A percentile compares a stretch with the other conserved stretches of the same genome.
phyloP scores from a whole-genome alignment of 2,329 filamentous ascomycete species.

The Aspergillus ruber region DNA sequence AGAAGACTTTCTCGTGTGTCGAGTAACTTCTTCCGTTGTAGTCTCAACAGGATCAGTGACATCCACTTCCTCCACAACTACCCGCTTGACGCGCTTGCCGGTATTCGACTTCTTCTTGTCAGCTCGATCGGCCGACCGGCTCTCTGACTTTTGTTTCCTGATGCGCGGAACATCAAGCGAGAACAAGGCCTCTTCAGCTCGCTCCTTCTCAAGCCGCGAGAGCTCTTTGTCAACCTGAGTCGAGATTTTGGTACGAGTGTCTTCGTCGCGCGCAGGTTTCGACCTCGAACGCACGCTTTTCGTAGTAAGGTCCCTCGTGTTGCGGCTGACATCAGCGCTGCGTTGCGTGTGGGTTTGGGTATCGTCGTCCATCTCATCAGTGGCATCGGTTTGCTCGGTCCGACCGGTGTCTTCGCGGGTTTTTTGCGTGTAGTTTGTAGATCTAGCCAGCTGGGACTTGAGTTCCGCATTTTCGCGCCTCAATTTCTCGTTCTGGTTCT shows the following conservation, averaged over 20 bases:
- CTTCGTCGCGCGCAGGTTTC: constrained; percentile 18
- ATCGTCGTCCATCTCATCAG: constrained; percentile 20
- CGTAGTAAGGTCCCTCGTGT: constrained; percentile 22
- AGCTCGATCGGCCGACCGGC: constrained; percentile 15
- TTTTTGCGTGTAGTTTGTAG: constrained; percentile 15
- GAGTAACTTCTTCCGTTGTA: constrained; percentile 16
- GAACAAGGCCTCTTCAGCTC: constrained; percentile 33
- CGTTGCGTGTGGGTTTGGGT: constrained; percentile 26
- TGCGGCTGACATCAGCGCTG: constrained; percentile 22
- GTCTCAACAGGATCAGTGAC: constrained; percentile 25
- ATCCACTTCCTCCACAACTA: constrained; percentile 29
- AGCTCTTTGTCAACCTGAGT: constrained; percentile 33
- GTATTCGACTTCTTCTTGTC: constrained; percentile 28
- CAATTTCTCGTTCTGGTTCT: constrained; percentile 33
- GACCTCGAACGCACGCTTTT: constrained; percentile 24
- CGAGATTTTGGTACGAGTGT: constrained; percentile 25
- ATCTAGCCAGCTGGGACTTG: constrained; percentile 27
- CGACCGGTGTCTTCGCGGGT: constrained; percentile 22
- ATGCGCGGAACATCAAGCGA: constrained; percentile 27
- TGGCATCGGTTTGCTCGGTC: constrained; percentile 19
- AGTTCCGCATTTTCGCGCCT: constrained; percentile 35
- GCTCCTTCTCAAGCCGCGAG: constrained; percentile 29
- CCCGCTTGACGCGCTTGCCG: constrained; percentile 34
- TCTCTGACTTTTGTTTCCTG: neutral
- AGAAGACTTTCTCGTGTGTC: constrained; percentile 22